phyloP scores from a whole-genome alignment of 441 rosid genomes.

The Populus hybrid region DNA sequence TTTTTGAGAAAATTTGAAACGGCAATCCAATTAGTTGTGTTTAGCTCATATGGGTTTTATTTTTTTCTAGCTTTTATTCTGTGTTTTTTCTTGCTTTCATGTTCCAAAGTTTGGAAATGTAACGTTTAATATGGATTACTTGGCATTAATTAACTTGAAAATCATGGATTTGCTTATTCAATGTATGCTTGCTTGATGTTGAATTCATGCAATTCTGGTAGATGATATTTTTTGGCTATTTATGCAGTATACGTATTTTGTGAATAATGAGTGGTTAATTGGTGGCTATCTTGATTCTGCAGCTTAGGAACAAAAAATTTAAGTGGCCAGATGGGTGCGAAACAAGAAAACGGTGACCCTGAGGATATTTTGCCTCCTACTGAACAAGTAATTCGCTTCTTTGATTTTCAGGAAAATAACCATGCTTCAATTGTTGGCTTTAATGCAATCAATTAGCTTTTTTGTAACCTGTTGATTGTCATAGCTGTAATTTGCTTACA shows the following conservation, averaged over 20 bases:
- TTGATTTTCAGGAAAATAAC: neutral
- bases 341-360: slow-evolving; percentile 22
- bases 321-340: slow-evolving; percentile 30
- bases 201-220: neutral
- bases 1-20: neutral
- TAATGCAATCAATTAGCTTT: neutral
- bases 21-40: neutral
- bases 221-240: neutral
- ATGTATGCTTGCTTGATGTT: neutral
- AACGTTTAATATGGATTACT: neutral
- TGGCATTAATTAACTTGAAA: neutral
- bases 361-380: slow-evolving; percentile 32
- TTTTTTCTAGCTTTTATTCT: neutral
- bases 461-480: neutral
- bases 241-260: neutral
- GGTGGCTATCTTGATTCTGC: neutral
- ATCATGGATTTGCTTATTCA: neutral
- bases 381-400: slow-evolving; percentile 34
- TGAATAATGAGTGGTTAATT: neutral
- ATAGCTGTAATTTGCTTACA: neutral
- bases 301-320: neutral
- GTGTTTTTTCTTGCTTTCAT: neutral
- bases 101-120: neutral
- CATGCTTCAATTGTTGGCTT: neutral
- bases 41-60: neutral